Evolutionary conservation across 176 grass and related monocot genomes (phyloP), one percentile per base, ranked within the genome.

Genomic region (Bothriochloa decipiens): DNA sequence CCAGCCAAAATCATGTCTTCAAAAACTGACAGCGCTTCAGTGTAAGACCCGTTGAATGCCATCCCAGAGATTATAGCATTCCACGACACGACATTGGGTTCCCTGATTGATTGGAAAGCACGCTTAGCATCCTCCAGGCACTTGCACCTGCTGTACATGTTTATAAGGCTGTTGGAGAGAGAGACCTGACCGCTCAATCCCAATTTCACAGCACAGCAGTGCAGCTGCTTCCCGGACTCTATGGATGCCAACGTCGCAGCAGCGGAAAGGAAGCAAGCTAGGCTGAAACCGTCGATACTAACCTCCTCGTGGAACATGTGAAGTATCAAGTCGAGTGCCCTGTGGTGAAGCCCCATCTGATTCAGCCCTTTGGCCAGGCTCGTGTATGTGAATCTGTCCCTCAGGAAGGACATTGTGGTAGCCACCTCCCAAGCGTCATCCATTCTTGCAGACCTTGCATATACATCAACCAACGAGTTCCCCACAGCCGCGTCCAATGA

Each of bases 81-180:
- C 88, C 88, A 97, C 20, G 90, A 92, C 50, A 91, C 92, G 13
- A 90, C 84, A 72, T 68, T 91, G 37, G 95, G 95, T 61, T 91
- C 76, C 69, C 86, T 58, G 69, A 94, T 92, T 33, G 70, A 55
- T n/a, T 22, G 35, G 74, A 97, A 97, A 73, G 84, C 65, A 63
- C 46, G 80, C 41, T 65, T 86, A 42, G 92, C 92, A 82, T 94
- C 88, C n/a, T 89, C 68, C 23, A 92, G 68, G 17, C 88, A 70
- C 84, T 87, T 88, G 32, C 91, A 94, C 86, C 94, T 92, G 83
- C 92, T 84, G 81, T 98, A 98, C 92, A 98, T 88, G 72, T 93
- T 89, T 47, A 98, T 60, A 41, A 95, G 87, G 76, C 92, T 88
- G 83, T 95, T 95, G 39, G 89, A 98, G 42, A 93, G 92, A 18